Evolutionary conservation across 2,329 filamentous ascomycete genomes (phyloP).

Genomic region (Herpotrichia juniperi): DNA sequence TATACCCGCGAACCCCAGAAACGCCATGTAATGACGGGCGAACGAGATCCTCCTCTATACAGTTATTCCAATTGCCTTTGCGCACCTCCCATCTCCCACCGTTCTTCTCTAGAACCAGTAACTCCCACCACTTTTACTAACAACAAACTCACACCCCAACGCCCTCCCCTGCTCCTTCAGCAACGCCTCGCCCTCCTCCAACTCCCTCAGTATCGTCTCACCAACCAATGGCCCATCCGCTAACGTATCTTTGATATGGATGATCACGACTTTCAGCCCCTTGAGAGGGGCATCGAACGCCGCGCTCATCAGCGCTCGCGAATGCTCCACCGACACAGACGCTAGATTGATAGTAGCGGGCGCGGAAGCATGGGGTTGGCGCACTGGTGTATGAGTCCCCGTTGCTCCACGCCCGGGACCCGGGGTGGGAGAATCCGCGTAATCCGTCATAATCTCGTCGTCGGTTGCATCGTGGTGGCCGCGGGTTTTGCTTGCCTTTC

Average conservation of each 20-base stretch:
- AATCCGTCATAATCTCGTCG: constrained; percentile 38
- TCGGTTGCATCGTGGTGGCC: background rate
- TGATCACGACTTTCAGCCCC: constrained; percentile 82
- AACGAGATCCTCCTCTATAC: too few species aligned
- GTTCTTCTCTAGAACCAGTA: constrained; percentile 51
- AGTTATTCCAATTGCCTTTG: too few species aligned
- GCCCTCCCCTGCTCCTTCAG: constrained; percentile 57
- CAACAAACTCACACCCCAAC: constrained; percentile 80
- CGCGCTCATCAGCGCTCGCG: constrained; percentile 31
- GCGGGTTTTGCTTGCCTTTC: constrained; percentile 22
- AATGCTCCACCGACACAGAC: constrained; percentile 30
- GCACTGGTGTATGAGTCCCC: constrained; percentile 27
- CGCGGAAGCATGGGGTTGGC: constrained; percentile 22
- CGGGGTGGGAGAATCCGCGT: constrained; percentile 21
- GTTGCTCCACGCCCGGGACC: constrained; percentile 13
- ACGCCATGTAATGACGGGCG: too few species aligned
- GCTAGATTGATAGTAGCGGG: constrained; percentile 32
- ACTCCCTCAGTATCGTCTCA: constrained; percentile 72
- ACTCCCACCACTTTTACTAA: constrained; percentile 70
- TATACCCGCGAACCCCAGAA: too few species aligned
- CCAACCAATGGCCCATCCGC: constrained; percentile 69
- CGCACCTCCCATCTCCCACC: background rate
- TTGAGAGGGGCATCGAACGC: constrained; percentile 59
- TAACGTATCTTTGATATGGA: constrained; percentile 90
- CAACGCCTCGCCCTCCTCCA: constrained; percentile 66